A percentile compares a stretch with the other conserved stretches of the same genome.
These are phyloP conservation scores for Psophocarpus tetragonolobus DNA, from an alignment of 306 rosid species.

Conservation along the genomic window DNA sequence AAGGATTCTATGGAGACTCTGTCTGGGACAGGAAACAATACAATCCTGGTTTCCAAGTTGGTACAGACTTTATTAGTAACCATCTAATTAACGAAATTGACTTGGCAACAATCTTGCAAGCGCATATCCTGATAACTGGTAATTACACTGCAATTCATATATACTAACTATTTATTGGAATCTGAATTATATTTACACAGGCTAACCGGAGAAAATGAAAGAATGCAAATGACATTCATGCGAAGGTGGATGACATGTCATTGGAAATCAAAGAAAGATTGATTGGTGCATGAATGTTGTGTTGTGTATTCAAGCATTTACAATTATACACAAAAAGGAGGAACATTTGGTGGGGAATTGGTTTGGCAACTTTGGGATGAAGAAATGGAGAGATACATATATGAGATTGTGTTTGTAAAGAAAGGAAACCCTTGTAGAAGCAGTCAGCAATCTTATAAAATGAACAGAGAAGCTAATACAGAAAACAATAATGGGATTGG, in stretches of 20 bases:
- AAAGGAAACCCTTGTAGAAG: constrained; percentile 39
- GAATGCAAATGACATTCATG: constrained; percentile 44
- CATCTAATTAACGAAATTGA: constrained; percentile 51
- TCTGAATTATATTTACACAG: too few relatives aligned
- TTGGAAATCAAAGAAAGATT: constrained; percentile 46
- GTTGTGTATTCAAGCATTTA: constrained; percentile 40
- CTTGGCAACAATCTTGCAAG: constrained; percentile 62
- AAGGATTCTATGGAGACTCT: constrained; percentile 69
- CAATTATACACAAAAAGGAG: constrained; percentile 38
- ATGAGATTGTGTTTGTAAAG: constrained; percentile 54
- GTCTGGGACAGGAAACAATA: constrained; percentile 46
- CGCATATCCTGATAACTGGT: constrained; percentile 65
- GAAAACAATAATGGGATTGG: too few relatives aligned
- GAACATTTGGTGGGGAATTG: constrained; percentile 49
- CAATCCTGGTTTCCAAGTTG: constrained; percentile 59
- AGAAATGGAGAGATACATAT: constrained; percentile 51
- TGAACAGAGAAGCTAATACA: too few relatives aligned
- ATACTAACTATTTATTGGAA: too few relatives aligned
- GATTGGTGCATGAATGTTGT: constrained; percentile 36
- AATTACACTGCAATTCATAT: not conserved
- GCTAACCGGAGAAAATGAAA: constrained; percentile 43
- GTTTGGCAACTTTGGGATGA: constrained; percentile 60
- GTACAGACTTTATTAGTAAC: constrained; percentile 53
- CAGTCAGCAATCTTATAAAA: constrained; percentile 48
- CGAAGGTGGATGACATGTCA: constrained; percentile 46